Conservation (phyloP, 768 basidiomycete genomes). For the Hypsizygus marmoreus region DNA sequence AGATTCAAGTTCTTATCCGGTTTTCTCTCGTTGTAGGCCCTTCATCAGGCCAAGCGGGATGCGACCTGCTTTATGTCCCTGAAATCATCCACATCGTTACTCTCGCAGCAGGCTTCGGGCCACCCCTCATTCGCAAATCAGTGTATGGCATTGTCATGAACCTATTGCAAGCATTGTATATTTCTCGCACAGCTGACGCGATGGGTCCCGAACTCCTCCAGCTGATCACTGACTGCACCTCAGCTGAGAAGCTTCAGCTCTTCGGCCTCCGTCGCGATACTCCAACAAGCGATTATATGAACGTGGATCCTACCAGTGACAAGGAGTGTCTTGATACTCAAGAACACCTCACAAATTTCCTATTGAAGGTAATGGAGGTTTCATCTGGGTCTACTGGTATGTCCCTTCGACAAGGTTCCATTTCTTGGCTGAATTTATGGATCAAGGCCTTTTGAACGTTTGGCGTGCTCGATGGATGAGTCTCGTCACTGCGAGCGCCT, state of each 20-base stretch:
- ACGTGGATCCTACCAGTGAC: constrained; percentile 55
- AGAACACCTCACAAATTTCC: constrained; percentile 63
- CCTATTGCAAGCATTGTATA: constrained; percentile 75
- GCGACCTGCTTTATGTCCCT: constrained; percentile 78
- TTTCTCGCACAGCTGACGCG: constrained; percentile 60
- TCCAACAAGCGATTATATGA: constrained; percentile 68
- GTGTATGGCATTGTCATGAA: constrained; percentile 84
- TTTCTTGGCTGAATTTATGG: constrained; percentile 2
- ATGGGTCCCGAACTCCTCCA: constrained; percentile 58
- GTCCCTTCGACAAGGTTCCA: constrained; percentile 16
- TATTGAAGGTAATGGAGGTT: constrained; percentile 64
- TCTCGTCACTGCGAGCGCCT: constrained; percentile 82
- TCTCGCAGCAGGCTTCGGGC: constrained; percentile 75
- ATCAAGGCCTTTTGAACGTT: constrained; percentile 72
- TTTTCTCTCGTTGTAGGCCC: constrained; percentile 75
- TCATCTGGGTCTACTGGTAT: constrained; percentile 71
- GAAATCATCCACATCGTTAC: constrained; percentile 82
- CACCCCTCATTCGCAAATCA: constrained; percentile 72
- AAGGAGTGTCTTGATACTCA: constrained; percentile 61
- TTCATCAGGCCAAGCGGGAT: constrained; percentile 59
- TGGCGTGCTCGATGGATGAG: constrained; percentile 97
- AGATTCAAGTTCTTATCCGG: constrained; percentile 78
- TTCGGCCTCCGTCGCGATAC: constrained; percentile 74
- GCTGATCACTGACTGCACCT: constrained; percentile 62
- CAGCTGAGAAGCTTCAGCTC: constrained; percentile 56